Percentiles rank a stretch among this genome's conserved stretches.
phyloP scores from a whole-genome alignment of 75 land plant species.

The Cunninghamia lanceolata region DNA sequence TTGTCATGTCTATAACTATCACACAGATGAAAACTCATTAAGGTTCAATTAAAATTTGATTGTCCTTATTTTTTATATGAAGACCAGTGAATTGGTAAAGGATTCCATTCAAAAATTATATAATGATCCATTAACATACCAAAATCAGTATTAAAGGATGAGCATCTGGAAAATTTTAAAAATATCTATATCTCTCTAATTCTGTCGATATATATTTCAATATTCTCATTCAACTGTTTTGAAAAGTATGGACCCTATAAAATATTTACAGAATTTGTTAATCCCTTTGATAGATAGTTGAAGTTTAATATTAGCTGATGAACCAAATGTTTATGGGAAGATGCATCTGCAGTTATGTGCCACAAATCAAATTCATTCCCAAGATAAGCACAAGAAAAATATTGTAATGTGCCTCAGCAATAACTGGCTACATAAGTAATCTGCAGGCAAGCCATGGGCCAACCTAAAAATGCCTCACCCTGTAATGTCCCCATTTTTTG shows the following conservation, averaged over 20 bases:
- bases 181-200: not conserved
- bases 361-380: not conserved
- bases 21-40: not conserved
- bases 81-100: not conserved
- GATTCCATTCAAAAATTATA: not conserved
- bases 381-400: too few species aligned
- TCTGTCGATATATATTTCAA: not conserved
- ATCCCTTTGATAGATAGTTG: not conserved
- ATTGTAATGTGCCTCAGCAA: too few species aligned
- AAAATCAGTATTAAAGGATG: not conserved
- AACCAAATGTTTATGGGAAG: not conserved
- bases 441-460: not conserved
- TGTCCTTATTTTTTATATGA: not conserved
- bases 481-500: too few species aligned
- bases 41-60: not conserved
- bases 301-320: not conserved
- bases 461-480: not conserved
- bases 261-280: not conserved
- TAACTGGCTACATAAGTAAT: not conserved
- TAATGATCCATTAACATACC: not conserved
- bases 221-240: not conserved
- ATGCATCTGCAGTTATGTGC: not conserved
- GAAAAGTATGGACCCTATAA: not conserved
- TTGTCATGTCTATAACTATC: not conserved
- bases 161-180: not conserved